Base-by-base conservation (phyloP, 2,329 filamentous ascomycete genomes). In the Clonostachys rhizophaga region DNA sequence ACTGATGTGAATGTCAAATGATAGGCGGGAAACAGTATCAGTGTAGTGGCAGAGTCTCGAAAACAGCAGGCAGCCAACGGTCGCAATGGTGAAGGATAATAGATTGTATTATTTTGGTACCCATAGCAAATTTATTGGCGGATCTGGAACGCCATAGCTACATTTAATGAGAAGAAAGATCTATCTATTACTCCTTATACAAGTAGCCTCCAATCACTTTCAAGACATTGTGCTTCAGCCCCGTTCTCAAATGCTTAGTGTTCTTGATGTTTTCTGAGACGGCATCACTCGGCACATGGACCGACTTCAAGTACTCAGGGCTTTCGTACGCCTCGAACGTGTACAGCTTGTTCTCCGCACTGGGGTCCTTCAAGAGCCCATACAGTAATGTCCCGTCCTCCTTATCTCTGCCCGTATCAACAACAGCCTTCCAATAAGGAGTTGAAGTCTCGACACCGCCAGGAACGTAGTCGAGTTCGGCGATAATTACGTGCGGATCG, bases 361-460 rank as follows among this genome's bases (percentile, higher is more conserved):
- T 56, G 3, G 17, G 17, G 16, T 16, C 18, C 18, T 42, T 24
- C 36, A 52, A 11, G 20, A 62, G 51, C 3, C 55, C 57, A 30
- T 61, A 61, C 3, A 54, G 42, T 33, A 61, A 44, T 6, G 58
- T 58, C 4, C 58, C 59, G 0, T 37, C 37, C 42, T 59, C 53
- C 34, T 52, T 48, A 6, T 56, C 47, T 7, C 51, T 47, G 2
- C 53, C 54, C 4, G 54, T 52, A 14, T 55, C 51, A 5, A 59
- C 56, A 4, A 61, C 57, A 2, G 55, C 50, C 44, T 55, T 52
- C 58, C 57, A 62, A 48, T 58, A 58, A 2, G 57, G 55, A n/a
- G 56, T 44, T 3, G 59, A 53, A 12, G 48, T 51, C 1, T 50
- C 50, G 20, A 55, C 51, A 5, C 51, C 53, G 8, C 51, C 57